Evolutionary conservation across 2,329 filamentous ascomycete genomes (phyloP), one percentile per base, ranked within the genome.

Genomic region (Trichoderma guizhouense): DNA sequence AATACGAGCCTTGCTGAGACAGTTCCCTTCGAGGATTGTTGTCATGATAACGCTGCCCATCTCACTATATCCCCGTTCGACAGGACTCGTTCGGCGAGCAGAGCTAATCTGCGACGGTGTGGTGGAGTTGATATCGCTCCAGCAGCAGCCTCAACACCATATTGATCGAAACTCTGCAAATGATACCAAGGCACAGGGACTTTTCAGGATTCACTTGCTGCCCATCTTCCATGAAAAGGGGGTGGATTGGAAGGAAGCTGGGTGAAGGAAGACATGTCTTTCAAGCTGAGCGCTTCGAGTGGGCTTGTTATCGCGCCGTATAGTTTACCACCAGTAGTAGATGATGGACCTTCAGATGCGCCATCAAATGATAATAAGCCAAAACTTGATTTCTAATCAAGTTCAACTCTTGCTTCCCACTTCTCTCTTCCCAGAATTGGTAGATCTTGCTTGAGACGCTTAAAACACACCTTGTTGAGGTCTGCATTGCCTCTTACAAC

Each of bases 301-400:
- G 95, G 93, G 66, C 90, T 99, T 75, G 88, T 93, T 51, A 94
- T 99, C 74, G 93, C 91, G 77, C 94, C 94, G 0, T 98, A 94
- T 81, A 96, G 92, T 79, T 84, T 99, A 57, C 96, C 96, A 30
- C 96, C 96, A 53, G 93, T 94, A 69, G 93, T 92, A 2, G 93
- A 94, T 75, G 83, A 84, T 32, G 81, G 82, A 15, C 62, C 73
- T 78, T 79, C 82, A 53, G 79, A 86, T 3, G 87, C 82, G 21
- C 64, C 73, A 78, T 79, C 82, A 47, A 79, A 86, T 3, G 87
- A 86, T 66, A 93, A 93, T 76, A 85, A 86, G 71, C 90, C 92
- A 75, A 87, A 77, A 12, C 77, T 97, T 64, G 93, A 96, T 66
- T 97, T 97, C 77, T 94, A 78, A 86, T 32, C 24, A 36, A 12